phyloP scores from a whole-genome alignment of 2,329 filamentous ascomycete species.

The Moelleriella libera region DNA sequence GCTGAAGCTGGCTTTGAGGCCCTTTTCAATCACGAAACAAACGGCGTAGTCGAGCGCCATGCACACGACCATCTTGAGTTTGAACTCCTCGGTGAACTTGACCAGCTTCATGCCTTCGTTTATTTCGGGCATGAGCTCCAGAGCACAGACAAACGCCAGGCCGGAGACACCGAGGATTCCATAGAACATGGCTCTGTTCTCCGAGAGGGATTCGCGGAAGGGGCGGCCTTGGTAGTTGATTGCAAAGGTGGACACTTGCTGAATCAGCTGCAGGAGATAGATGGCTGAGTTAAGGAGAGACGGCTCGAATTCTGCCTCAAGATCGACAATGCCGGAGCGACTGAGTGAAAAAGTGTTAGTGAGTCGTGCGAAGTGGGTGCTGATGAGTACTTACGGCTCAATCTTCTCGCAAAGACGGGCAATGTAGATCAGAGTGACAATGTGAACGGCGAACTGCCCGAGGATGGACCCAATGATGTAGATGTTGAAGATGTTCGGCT shows the following conservation, averaged over 20 bases:
- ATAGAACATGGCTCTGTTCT: conserved; percentile 98
- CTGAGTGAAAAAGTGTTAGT: conserved; percentile 12
- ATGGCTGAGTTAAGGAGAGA: conserved; percentile 93
- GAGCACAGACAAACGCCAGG: conserved; percentile 87
- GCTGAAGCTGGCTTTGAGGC: conserved; percentile 72
- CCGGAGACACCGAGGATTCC: conserved; percentile 80
- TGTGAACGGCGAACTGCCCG: conserved; percentile 93
- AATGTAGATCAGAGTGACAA: conserved; percentile 86
- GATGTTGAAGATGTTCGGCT: conserved; percentile 97
- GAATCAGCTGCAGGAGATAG: conserved; percentile 93
- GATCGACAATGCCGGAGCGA: conserved; percentile 52
- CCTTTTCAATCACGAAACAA: conserved; percentile 79
- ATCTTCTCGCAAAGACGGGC: conserved; percentile 75
- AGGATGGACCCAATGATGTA: conserved; percentile 98
- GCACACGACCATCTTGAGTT: conserved; percentile 63
- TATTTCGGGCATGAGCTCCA: conserved; percentile 89
- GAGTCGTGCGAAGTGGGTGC: no score
- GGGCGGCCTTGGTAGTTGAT: conserved; percentile 99
- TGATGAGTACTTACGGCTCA: conserved; percentile 55
- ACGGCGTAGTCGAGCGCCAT: conserved; percentile 82
- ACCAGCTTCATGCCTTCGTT: conserved; percentile 90
- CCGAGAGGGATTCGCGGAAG: conserved; percentile 88
- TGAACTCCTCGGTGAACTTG: conserved; percentile 80
- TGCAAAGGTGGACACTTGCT: conserved; percentile 96
- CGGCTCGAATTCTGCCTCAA: conserved; percentile 88